Percentiles rank a stretch among this genome's conserved stretches.
phyloP scores from a whole-genome alignment of 768 basidiomycete genomes.

The Leccinum imitatum region DNA sequence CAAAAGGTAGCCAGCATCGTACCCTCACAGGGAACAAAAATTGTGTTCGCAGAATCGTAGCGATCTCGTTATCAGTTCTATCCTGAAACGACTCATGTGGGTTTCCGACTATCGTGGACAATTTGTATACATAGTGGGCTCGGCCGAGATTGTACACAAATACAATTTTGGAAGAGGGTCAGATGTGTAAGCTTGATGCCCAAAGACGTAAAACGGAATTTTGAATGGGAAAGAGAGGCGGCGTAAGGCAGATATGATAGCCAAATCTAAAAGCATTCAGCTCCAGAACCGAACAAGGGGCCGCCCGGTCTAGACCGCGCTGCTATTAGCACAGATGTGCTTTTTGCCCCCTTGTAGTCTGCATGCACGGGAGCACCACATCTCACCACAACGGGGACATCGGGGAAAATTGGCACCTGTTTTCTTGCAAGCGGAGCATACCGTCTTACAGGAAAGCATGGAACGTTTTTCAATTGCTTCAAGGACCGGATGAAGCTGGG shows the following conservation, averaged over 20 bases:
- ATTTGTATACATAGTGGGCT: not conserved
- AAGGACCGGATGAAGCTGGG: conserved; percentile 43
- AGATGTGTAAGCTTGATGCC: not conserved
- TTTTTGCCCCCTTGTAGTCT: conserved; percentile 51
- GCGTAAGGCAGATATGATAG: not conserved
- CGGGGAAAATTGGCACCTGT: conserved; percentile 55
- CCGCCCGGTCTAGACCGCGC: conserved; percentile 7
- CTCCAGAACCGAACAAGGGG: not conserved
- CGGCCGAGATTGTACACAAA: not conserved
- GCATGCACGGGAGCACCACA: conserved; percentile 67
- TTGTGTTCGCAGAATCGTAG: conserved; percentile 46
- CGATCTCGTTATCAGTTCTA: not conserved
- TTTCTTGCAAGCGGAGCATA: conserved; percentile 55
- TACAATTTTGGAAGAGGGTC: not conserved
- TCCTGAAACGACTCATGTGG: not conserved
- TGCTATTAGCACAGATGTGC: conserved; percentile 42
- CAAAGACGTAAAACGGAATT: not conserved
- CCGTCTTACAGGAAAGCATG: conserved; percentile 41
- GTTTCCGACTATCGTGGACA: conserved; percentile 2
- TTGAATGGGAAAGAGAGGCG: not conserved
- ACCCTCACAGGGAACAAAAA: conserved; percentile 82
- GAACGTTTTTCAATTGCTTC: conserved; percentile 52
- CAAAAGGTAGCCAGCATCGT: conserved; percentile 64
- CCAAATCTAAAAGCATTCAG: not conserved
- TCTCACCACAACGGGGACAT: conserved; percentile 57